phyloP scores from a whole-genome alignment of 2,329 filamentous ascomycete genomes.

The Coniella vitis region DNA sequence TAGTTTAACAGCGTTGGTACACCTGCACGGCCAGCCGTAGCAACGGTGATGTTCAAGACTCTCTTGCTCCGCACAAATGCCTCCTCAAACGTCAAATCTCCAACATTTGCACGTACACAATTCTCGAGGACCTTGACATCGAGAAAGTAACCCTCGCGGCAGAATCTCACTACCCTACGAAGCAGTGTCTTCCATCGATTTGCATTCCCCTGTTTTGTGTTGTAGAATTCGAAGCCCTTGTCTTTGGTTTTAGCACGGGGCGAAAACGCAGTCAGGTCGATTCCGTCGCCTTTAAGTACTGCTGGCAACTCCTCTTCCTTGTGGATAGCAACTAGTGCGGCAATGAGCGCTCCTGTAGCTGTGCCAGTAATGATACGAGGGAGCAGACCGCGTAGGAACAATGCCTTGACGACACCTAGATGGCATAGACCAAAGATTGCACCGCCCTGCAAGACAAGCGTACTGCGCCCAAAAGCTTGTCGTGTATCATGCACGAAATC shows the following conservation, averaged over 20 bases:
- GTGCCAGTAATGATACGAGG: slow-evolving; percentile 90
- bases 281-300: slow-evolving; percentile 70
- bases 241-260: slow-evolving; percentile 23
- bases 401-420: slow-evolving; percentile 80
- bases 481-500: slow-evolving; percentile 82
- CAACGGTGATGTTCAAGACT: slow-evolving; percentile 86
- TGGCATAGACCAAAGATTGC: slow-evolving; percentile 90
- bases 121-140: slow-evolving; percentile 77
- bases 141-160: slow-evolving; percentile 72
- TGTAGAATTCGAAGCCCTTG: slow-evolving; percentile 15
- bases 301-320: slow-evolving; percentile 75
- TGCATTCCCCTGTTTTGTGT: slow-evolving; percentile 30
- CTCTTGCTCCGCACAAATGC: slow-evolving; percentile 80
- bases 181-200: slow-evolving; percentile 52
- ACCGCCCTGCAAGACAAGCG: slow-evolving; percentile 80
- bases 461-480: slow-evolving; percentile 81
- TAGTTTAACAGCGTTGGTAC: slow-evolving; percentile 86
- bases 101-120: slow-evolving; percentile 77
- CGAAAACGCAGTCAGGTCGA: slow-evolving; percentile 76
- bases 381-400: slow-evolving; percentile 72
- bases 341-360: slow-evolving; percentile 83
- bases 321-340: slow-evolving; percentile 79
- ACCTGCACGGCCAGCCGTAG: slow-evolving; percentile 64
- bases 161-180: slow-evolving; percentile 62
- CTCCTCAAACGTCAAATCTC: slow-evolving; percentile 88